Evolutionary conservation across 1,139 yeast species (phyloP).

Genomic region (Saccharomyces hybrid): DNA sequence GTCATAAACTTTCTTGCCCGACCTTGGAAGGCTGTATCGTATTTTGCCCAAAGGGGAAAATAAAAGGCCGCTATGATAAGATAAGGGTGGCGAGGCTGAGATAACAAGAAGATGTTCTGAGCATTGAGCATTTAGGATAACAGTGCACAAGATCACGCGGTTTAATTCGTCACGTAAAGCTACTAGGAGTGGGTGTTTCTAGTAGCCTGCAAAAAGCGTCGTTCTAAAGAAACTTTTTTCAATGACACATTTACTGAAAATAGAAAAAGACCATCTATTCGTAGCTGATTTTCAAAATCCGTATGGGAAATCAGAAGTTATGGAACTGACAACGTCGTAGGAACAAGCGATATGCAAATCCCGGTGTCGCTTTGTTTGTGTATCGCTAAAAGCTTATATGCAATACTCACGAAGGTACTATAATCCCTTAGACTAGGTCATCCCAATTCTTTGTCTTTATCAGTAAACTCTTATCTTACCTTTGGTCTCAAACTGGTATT

Average conservation of each 20-base stretch:
- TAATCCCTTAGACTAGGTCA: background rate
- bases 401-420: too few relatives aligned
- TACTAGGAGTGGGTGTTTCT: background rate
- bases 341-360: background rate
- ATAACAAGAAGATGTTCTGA: background rate
- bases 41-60: slow-evolving; percentile 1
- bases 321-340: background rate
- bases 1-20: background rate
- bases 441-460: background rate
- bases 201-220: background rate
- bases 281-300: background rate
- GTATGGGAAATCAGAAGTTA: background rate
- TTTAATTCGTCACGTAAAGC: background rate
- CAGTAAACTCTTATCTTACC: background rate
- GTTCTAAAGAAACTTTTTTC: background rate
- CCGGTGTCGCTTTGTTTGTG: background rate
- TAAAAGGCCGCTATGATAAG: background rate
- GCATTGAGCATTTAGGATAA: background rate
- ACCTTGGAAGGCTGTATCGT: background rate
- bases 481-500: background rate
- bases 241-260: background rate
- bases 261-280: background rate
- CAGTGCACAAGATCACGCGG: background rate
- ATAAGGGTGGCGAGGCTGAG: background rate
- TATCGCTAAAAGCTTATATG: background rate